Evolutionary conservation across 495 filamentous ascomycete genomes (phyloP), one percentile per base, ranked within the genome.

Genomic region (Stereocaulon alpinum): DNA sequence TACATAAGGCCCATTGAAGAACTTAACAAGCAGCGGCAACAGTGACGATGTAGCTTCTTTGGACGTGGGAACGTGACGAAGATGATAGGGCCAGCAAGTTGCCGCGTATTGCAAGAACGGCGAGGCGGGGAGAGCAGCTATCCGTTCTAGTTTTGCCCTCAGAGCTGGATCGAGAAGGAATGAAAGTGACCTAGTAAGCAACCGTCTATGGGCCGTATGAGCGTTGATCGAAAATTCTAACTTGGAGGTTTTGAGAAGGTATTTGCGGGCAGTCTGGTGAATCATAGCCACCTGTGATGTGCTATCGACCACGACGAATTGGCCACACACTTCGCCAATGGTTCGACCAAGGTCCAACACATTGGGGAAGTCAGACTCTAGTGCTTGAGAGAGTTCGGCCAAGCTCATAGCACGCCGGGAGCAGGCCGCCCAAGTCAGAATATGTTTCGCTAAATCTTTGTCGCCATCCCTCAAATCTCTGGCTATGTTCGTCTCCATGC

Each of bases 261-360:
- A 72, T 42, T 69, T 65, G 41, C 61, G 47, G 4, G 68, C 72
- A 22, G 70, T 76, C 49, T 71, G 55, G 65, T 74, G 73, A 6
- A 73, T 61, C 37, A 73, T 62, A 18, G 62, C n/a, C 29, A 73
- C 67, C 14, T 54, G 57, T 11, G 48, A 54, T 5, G 29, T 47
- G 48, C 51, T 54, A 49, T 74, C 66, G 12, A 76, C 55, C 9
- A 55, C 30, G 0, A 72, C 61, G 11, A 76, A 64, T 18, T 73
- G 67, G 17, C 71, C 70, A 64, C 72, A 76, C 10, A 72, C 43
- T 15, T 64, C 42, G 0, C 20, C 32, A 41, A 76, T 68, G n/a
- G 63, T 62, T 3, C 61, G 48, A 2, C 62, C 44, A 4, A 73
- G 58, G 20, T 71, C 66, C n/a, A 57, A 59, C 9, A 69, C 45